Conservation (phyloP, 257 asterid species). For the Ajuga chamaepitys region DNA sequence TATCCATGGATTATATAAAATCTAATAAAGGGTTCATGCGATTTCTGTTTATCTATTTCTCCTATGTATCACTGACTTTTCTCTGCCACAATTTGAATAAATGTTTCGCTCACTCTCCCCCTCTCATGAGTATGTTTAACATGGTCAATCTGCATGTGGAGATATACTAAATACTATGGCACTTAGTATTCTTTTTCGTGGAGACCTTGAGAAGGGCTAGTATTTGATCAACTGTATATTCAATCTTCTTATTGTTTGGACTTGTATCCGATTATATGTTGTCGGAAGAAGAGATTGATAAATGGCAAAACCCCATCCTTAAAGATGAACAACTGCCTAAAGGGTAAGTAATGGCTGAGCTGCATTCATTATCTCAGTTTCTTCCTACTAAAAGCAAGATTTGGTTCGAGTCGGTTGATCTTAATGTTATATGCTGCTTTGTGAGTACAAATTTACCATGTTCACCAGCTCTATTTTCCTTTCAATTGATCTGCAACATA, state of each 20-base stretch:
- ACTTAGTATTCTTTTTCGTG: conserved; percentile 38
- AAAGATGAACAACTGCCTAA: conserved; percentile 77
- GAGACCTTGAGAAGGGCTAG: neutral
- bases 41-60: too few relatives aligned
- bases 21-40: too few relatives aligned
- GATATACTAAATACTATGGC: conserved; percentile 94
- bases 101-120: too few relatives aligned
- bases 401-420: neutral
- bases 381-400: neutral
- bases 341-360: conserved; percentile 47
- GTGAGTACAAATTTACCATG: conserved; percentile 94
- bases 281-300: conserved; percentile 99
- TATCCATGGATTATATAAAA: too few relatives aligned
- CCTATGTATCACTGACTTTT: too few relatives aligned
- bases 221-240: neutral
- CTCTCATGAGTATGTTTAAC: too few relatives aligned
- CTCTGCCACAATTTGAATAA: too few relatives aligned
- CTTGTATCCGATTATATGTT: conserved; percentile 61
- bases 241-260: neutral
- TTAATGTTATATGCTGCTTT: conserved; percentile 9
- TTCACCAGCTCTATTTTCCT: conserved; percentile 95
- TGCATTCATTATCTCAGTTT: neutral
- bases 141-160: too few relatives aligned
- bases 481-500: too few relatives aligned
- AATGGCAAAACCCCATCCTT: conserved; percentile 95